Evolutionary conservation across 345 rosid genomes (phyloP).

Genomic region (Cardamine occulta): DNA sequence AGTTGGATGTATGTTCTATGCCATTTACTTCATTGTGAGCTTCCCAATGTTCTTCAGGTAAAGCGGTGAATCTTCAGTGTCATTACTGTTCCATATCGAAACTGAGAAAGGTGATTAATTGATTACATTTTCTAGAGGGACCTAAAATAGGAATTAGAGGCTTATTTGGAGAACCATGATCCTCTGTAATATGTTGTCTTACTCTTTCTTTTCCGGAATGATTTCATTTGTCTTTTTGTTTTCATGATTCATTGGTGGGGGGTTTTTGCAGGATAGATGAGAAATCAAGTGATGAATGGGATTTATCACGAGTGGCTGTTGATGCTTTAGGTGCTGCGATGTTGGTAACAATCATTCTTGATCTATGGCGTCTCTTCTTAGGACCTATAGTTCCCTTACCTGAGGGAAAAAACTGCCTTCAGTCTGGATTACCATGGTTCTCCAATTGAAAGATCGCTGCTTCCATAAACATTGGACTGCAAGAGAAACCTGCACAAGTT

Average conservation of each 20-base stretch:
- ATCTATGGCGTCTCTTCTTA: slow-evolving; percentile 88
- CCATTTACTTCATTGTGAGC: slow-evolving; percentile 94
- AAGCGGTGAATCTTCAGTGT: slow-evolving; percentile 15
- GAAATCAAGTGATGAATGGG: slow-evolving; percentile 83
- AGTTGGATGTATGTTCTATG: slow-evolving; percentile 96
- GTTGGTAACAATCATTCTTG: slow-evolving; percentile 94
- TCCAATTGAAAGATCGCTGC: slow-evolving; percentile 30
- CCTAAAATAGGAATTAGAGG: not conserved
- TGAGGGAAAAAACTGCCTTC: slow-evolving; percentile 57
- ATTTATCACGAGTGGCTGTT: slow-evolving; percentile 76
- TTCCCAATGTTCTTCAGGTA: slow-evolving; percentile 99
- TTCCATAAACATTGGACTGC: slow-evolving; percentile 4
- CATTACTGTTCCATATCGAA: no score
- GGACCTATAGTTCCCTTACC: slow-evolving; percentile 83
- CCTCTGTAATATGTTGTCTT: not conserved
- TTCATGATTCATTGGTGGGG: not conserved
- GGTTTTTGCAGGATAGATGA: slow-evolving; percentile 76
- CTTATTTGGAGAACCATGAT: not conserved
- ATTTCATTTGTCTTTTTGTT: not conserved
- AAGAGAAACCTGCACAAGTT: slow-evolving; percentile 4
- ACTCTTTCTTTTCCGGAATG: not conserved
- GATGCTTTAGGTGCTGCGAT: slow-evolving; percentile 97
- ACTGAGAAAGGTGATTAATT: not conserved
- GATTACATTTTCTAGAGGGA: not conserved
- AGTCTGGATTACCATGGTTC: slow-evolving; percentile 89